Base-by-base conservation (phyloP, 2,329 filamentous ascomycete genomes). In the Pseudocercospora eumusae region DNA sequence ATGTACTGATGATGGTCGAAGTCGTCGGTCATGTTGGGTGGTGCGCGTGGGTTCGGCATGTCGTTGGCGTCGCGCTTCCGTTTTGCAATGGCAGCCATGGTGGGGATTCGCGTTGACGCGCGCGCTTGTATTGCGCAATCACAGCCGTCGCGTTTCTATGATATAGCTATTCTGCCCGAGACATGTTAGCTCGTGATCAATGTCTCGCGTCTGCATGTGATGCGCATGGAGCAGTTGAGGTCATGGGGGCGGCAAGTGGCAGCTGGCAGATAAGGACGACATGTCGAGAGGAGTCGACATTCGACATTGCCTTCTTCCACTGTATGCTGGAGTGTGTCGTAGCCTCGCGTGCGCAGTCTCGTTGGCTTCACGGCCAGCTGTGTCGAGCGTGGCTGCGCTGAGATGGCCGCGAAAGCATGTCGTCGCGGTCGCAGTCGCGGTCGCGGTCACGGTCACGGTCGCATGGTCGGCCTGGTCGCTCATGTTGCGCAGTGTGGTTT, bases 1-100 rank as follows among this genome's bases (percentile, higher is more conserved):
- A 79, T 73, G 57, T 79, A 78, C 18, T 68, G 66, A 18, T 68
- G 66, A 18, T 66, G 57, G 9, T 71, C 67, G 62, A 73, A 76
- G 53, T 71, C 71, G 33, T 68, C 65, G 31, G 55, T 58, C 57
- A 73, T 67, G 21, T 60, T 66, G 42, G 73, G 73, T 18, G 75
- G 75, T 27, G 77, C 69, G 56, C 79, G 70, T 66, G 64, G 64
- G 70, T 62, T 72, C 64, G 68, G 77, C 75, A 73, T 77, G 56
- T 81, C 79, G 61, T 78, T 75, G 28, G 77, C 72, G 55, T 79
- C 78, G 61, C 79, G 78, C 74, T 81, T 81, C 57, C 79, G 75
- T 70, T 81, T 81, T 68, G 76, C 78, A 27, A 68, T 58, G 11
- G 71, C 27, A 33, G 71, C 68, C 71, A 74, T 71, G 27, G 54